Conservation (phyloP, 441 rosid genomes). For the Populus hybrid region DNA sequence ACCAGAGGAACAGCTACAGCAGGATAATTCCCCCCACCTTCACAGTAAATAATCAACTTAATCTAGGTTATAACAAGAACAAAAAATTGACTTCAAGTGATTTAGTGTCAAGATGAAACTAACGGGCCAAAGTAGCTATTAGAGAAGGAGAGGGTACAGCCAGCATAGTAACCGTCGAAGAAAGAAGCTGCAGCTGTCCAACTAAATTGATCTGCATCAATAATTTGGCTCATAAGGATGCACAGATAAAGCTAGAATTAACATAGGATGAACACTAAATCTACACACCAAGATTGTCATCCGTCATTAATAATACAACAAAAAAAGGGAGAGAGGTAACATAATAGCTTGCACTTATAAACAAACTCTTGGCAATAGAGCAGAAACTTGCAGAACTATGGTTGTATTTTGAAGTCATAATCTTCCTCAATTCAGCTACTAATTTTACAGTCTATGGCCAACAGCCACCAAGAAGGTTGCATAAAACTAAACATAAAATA, state of each 20-base stretch:
- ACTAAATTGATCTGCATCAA: constrained; percentile 72
- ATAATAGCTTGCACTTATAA: constrained; percentile 10
- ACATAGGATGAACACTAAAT: constrained; percentile 17
- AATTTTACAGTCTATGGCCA: constrained; percentile 1
- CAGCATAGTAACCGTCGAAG: constrained; percentile 87
- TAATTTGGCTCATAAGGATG: constrained; percentile 21
- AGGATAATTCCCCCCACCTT: constrained; percentile 95
- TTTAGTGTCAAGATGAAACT: constrained; percentile 40
- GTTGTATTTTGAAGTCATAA: not conserved
- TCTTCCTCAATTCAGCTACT: not conserved
- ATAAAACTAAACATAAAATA: not conserved
- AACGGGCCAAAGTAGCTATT: constrained; percentile 93
- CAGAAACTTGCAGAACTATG: constrained; percentile 14
- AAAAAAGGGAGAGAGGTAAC: constrained; percentile 17
- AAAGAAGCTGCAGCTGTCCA: constrained; percentile 96
- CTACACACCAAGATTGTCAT: constrained; percentile 14
- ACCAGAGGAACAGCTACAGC: constrained; percentile 96
- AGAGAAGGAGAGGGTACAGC: constrained; percentile 95
- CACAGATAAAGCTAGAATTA: constrained; percentile 19
- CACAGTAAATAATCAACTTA: constrained; percentile 30
- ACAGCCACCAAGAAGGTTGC: not conserved
- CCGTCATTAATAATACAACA: constrained; percentile 14
- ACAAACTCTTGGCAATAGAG: constrained; percentile 12
- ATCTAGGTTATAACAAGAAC: constrained; percentile 14
- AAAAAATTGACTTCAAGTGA: not conserved